Evolutionary conservation across 1,139 yeast genomes (phyloP).

Genomic region (Blastobotrys proliferans): DNA sequence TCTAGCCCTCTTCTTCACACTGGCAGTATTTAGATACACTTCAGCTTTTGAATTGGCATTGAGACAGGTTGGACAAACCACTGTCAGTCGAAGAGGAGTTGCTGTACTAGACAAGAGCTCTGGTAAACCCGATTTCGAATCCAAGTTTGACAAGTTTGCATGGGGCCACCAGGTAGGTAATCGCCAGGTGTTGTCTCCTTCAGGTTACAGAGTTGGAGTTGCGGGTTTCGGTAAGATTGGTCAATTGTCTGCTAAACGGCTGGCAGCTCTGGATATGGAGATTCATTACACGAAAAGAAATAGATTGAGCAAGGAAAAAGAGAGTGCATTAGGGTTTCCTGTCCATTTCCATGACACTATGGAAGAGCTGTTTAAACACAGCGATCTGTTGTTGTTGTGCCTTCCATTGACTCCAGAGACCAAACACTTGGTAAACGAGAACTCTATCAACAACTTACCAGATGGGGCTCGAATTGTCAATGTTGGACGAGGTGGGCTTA

Average conservation of each 20-base stretch:
- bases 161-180: constrained; percentile 19
- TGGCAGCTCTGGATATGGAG: constrained; percentile 60
- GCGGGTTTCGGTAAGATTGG: constrained; percentile 83
- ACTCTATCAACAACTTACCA: constrained; percentile 45
- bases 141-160: constrained; percentile 24
- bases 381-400: constrained; percentile 62
- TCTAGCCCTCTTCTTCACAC: constrained; percentile 55
- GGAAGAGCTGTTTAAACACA: constrained; percentile 36
- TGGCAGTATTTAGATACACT: constrained; percentile 61
- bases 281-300: constrained; percentile 61
- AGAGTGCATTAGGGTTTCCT: constrained; percentile 35
- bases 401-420: constrained; percentile 66
- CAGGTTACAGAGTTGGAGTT: constrained; percentile 58
- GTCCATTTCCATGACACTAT: constrained; percentile 45
- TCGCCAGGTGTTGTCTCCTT: constrained; percentile 37
- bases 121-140: constrained; percentile 35
- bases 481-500: constrained; percentile 71
- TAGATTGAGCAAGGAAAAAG: constrained; percentile 39
- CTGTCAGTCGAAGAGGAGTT: constrained; percentile 37
- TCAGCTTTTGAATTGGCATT: constrained; percentile 46
- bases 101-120: constrained; percentile 21
- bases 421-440: constrained; percentile 48
- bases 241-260: constrained; percentile 53
- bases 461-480: constrained; percentile 63
- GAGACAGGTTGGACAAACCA: constrained; percentile 41